Evolutionary conservation across 2,329 filamentous ascomycete species (phyloP), one percentile per base, ranked within the genome.

Genomic region (Fusarium virguliforme): DNA sequence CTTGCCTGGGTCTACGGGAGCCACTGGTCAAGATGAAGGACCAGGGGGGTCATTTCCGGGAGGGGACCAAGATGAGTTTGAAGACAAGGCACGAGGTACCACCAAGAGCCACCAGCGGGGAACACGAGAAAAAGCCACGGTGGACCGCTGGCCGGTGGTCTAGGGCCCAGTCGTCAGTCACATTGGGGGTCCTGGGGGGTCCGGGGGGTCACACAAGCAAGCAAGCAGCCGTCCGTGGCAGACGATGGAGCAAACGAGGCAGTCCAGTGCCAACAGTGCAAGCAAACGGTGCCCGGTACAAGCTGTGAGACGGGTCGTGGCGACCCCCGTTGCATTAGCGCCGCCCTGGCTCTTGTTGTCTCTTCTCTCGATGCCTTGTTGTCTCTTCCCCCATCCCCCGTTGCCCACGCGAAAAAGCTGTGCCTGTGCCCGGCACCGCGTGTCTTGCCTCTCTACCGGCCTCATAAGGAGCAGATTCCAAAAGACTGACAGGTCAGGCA

Each of bases 391-490:
- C 65, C 72, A 62, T 75, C 64, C 61, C 63, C 67, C 62, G 46
- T 61, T 66, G 56, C 70, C 61, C 70, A 41, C 59, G 51, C 60
- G 54, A 66, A 70, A 73, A 74, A 74, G 67, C 68, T 73, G 62
- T 69, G 71, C 67, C 74, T 73, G 66, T 65, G 66, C 68, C 68
- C 70, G 60, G 68, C 60, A 71, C 73, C 68, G 68, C 70, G 57
- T 75, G 72, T 74, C 68, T 74, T 75, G 74, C 74, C 73, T 75
- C 65, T 76, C 71, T 64, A 71, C 62, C 73, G 66, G 74, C 73
- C 73, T 76, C 74, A 76, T 76, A 76, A 76, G 74, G 70, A 75
- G 71, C 74, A 72, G 66, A 64, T 65, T 75, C 74, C 73, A 71
- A 70, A 56, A 56, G 62, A 67, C 62, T 55, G 70, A 67, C 56